Evolutionary conservation across 2,329 filamentous ascomycete species (phyloP).

Genomic region (Chaetoscypha palmicola): DNA sequence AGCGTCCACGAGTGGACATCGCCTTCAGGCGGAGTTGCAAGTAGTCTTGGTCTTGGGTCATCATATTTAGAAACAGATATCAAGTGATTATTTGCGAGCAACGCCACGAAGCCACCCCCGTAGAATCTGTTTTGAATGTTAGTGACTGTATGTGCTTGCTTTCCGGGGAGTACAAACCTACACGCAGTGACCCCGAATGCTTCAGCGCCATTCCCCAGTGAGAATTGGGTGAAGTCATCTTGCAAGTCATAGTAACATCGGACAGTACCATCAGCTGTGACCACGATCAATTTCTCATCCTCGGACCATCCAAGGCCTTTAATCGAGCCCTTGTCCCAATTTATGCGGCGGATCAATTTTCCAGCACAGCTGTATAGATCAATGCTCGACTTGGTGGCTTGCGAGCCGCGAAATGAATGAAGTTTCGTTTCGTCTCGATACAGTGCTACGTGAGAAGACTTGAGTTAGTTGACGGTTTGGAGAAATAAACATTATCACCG

Average conservation of each 20-base stretch:
- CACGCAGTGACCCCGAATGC: constrained; percentile 83
- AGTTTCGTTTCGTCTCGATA: constrained; percentile 85
- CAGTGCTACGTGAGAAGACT: constrained; percentile 50
- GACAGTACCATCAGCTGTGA: constrained; percentile 84
- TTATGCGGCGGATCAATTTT: constrained; percentile 75
- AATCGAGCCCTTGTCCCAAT: constrained; percentile 86
- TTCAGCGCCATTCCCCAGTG: constrained; percentile 81
- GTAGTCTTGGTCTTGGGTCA: constrained; percentile 78
- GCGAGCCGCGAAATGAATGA: constrained; percentile 65
- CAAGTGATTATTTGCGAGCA: constrained; percentile 81
- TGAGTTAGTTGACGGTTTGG: neutral
- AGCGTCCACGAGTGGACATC: constrained; percentile 83
- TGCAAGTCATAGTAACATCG: constrained; percentile 84
- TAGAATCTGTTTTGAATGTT: constrained; percentile 55
- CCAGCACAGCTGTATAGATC: constrained; percentile 93
- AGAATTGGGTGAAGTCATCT: constrained; percentile 91
- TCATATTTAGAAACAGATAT: constrained; percentile 83
- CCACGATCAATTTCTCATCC: constrained; percentile 82
- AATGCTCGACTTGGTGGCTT: constrained; percentile 72
- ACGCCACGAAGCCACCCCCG: constrained; percentile 81
- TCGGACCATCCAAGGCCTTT: constrained; percentile 93
- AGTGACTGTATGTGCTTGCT: neutral
- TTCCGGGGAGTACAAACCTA: constrained; percentile 35
- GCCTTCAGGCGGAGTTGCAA: constrained; percentile 71
- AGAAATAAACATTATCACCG: too few species aligned